Evolutionary conservation across 2,329 filamentous ascomycete species (phyloP).

Genomic region (Colletotrichum nymphaeae): DNA sequence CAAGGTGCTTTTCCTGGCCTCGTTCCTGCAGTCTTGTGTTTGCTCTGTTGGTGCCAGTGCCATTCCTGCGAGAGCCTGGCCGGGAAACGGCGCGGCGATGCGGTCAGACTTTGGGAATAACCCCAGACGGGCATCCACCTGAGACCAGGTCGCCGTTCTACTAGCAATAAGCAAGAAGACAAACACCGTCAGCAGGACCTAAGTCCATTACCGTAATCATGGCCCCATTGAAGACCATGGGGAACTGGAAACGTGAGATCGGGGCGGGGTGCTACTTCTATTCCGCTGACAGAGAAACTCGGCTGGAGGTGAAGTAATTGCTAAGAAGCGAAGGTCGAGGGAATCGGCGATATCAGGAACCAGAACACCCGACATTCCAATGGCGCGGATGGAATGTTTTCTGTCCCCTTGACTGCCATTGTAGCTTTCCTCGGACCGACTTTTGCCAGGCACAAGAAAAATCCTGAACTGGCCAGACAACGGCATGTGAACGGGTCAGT

Average conservation of each 20-base stretch:
- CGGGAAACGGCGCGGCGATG: not conserved
- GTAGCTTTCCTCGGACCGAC: not conserved
- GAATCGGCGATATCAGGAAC: not conserved
- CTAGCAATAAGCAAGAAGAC: not conserved
- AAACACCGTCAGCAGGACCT: too few species aligned
- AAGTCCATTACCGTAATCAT: not conserved
- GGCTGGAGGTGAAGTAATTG: not conserved
- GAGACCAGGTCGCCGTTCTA: constrained; percentile 3
- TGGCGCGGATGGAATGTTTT: not conserved
- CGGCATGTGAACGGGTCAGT: not conserved
- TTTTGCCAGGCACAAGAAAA: not conserved
- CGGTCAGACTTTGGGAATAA: constrained; percentile 19
- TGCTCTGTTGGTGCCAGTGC: not conserved
- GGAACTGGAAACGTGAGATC: not conserved
- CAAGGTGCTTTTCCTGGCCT: not conserved
- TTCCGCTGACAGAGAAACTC: constrained; percentile 6
- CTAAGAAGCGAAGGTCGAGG: not conserved
- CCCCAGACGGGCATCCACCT: constrained; percentile 14
- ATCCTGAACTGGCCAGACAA: not conserved
- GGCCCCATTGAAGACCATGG: not conserved
- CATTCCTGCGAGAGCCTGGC: not conserved
- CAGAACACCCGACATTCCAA: not conserved
- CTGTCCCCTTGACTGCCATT: too few species aligned
- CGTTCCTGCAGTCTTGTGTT: too few species aligned
- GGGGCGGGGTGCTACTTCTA: constrained; percentile 19